Base-by-base conservation (phyloP, 768 basidiomycete species). In the Rubroboletus satanas region DNA sequence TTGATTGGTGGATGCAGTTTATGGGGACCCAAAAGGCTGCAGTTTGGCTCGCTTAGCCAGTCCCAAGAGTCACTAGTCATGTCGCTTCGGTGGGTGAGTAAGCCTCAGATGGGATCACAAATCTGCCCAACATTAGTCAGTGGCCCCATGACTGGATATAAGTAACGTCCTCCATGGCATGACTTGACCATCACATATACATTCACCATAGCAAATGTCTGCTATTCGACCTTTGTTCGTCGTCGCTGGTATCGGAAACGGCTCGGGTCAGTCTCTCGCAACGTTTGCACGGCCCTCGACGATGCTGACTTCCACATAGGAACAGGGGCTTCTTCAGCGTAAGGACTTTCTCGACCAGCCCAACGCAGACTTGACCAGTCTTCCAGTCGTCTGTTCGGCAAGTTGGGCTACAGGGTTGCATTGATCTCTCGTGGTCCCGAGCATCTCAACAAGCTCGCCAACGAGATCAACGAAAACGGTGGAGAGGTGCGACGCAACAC, bases 391-490 rank as follows among this genome's bases (percentile, higher is more conserved):
- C 59, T 80, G 15, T 85, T 87, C 56, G 76, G 82, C 7, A 81
- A 80, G 62, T 70, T 79, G 31, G 87, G 87, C 0, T 89, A 87
- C 63, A 80, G 75, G 41, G 77, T 88, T 32, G 88, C 87, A 0
- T 71, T 90, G 42, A 74, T 89, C 36, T 84, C 86, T 12, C 76
- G 86, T 45, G 80, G 82, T 14, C 63, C 74, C 3, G 79, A 79
- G 17, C 64, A 77, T 21, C 74, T 88, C n/a, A 70, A 79, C 44
- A 73, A 71, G 28, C 69, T 87, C 6, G 79, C 84, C 11, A 67
- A 75, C 15, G 81, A 83, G 54, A 77, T 90, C 42, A 84, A 77
- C 48, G 57, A 70, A 11, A 61, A 71, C 9, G 85, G 85, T n/a
- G 87, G 85, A 47, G 76, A 83, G 59, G 87, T 83, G 29, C 26